Conservation (phyloP, 257 asterid species). For the Solanum rostratum region DNA sequence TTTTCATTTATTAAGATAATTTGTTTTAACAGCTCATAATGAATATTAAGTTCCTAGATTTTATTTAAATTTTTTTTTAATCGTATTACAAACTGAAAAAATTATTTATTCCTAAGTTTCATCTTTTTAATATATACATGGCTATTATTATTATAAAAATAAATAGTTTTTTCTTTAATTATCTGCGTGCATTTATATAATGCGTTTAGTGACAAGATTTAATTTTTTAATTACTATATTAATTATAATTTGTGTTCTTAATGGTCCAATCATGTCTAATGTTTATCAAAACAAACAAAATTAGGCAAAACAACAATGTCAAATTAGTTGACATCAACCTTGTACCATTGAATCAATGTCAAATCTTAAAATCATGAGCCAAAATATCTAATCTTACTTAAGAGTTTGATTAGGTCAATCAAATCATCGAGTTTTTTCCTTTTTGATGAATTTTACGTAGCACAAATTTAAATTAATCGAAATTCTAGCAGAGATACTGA, state of each 20-base stretch:
- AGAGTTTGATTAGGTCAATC: neutral
- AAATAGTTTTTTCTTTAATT: neutral
- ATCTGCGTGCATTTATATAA: neutral
- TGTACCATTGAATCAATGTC: neutral
- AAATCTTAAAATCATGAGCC: neutral
- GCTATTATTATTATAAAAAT: neutral
- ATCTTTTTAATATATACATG: neutral
- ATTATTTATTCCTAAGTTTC: neutral
- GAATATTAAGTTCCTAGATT: neutral
- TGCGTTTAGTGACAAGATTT: neutral
- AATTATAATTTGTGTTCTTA: neutral
- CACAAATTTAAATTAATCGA: too few relatives aligned
- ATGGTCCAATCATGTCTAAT: neutral
- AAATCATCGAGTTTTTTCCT: neutral
- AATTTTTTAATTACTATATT: neutral
- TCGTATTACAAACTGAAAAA: neutral
- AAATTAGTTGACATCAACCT: neutral
- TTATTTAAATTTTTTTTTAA: too few relatives aligned
- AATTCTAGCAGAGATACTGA: rapidly evolving
- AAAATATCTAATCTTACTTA: neutral
- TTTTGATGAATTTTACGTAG: too few relatives aligned
- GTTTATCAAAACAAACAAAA: neutral
- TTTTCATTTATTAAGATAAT: too few relatives aligned
- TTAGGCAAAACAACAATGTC: neutral
- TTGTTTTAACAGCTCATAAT: neutral